A percentile compares a stretch with the other conserved stretches of the same genome.
phyloP scores from a whole-genome alignment of 1,284 basidiomycete genomes.

The Papiliotrema terrestris region DNA sequence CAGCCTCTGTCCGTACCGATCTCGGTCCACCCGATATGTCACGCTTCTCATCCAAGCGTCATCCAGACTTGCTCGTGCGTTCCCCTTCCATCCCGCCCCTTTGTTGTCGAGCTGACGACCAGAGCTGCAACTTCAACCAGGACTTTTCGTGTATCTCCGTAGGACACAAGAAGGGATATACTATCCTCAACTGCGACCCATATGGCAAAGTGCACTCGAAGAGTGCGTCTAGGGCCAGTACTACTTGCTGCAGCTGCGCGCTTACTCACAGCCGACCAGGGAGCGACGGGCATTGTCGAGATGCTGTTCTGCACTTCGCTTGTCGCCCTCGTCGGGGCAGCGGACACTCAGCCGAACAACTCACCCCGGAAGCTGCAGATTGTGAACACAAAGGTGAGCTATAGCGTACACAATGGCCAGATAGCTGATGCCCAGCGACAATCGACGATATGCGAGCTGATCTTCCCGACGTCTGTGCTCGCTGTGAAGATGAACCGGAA shows the following conservation, averaged over 20 bases:
- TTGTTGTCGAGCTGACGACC: not conserved
- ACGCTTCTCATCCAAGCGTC: constrained; percentile 14
- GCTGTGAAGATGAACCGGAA: constrained; percentile 96
- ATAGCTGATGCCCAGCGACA: constrained; percentile 62
- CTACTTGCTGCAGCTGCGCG: too few species aligned
- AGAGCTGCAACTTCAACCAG: constrained; percentile 51
- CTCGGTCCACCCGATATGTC: not conserved
- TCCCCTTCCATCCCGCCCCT: not conserved
- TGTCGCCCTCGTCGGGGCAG: constrained; percentile 91
- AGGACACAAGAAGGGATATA: constrained; percentile 92
- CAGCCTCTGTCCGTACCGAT: not conserved
- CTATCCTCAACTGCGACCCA: constrained; percentile 96
- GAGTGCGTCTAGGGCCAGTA: constrained; percentile 57
- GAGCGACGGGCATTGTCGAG: constrained; percentile 91
- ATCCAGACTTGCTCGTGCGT: constrained; percentile 47
- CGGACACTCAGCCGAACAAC: constrained; percentile 73
- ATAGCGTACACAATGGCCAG: not conserved
- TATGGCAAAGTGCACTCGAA: constrained; percentile 93
- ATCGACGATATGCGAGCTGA: constrained; percentile 97
- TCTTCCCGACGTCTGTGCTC: constrained; percentile 93
- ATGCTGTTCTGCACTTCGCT: constrained; percentile 99
- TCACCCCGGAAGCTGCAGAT: constrained; percentile 92
- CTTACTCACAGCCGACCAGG: constrained; percentile 64
- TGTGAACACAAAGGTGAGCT: constrained; percentile 86
- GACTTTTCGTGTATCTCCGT: constrained; percentile 73